Evolutionary conservation across 2,329 filamentous ascomycete genomes (phyloP), one percentile per base, ranked within the genome.

Genomic region (Onygenales sp.): DNA sequence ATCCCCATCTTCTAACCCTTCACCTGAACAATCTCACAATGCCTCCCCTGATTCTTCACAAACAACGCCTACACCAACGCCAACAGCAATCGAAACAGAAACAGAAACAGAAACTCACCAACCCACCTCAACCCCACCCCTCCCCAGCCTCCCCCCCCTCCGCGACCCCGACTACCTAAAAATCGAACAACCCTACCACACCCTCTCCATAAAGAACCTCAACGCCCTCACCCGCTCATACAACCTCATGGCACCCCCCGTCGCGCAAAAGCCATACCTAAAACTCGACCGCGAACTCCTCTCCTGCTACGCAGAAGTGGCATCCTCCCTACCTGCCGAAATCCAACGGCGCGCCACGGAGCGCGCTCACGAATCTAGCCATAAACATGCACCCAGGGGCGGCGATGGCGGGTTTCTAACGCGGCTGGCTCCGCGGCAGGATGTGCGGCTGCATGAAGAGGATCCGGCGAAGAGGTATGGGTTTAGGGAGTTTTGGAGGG

Each of bases 201-300:
- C 79, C 41, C 78, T 93, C 5, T 82, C 88, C 5, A 80, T 98
- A 59, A 78, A 80, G 46, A 83, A 88, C 54, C 81, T 97, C 53
- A 97, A 97, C 69, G 70, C 73, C 33, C 77, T 94, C 48, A 86
- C 89, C 7, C 82, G 93, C 31, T 87, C 87, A 11, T 98, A 98
- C 75, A 97, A 97, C 63, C 80, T 97, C 2, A 92, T 95, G 83
- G 92, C 93, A 0, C 93, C 93, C 0, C 85, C 89, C 52, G 78
- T 95, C 1, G 91, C 92, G 2, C 94, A 93, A 71, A 95, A 95
- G 69, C 89, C 92, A 0, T 97, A 97, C 69, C 90, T 89, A 64
- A 84, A 78, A 2, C 80, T 97, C 7, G 82, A 90, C 44, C 82
- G 92, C 48, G 93, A 98, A 70, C 77, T 97, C 13, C 78, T 78